A percentile compares a stretch with the other conserved stretches of the same genome.
phyloP scores from a whole-genome alignment of 2,329 filamentous ascomycete genomes.

The Diaporthe citriasiana region DNA sequence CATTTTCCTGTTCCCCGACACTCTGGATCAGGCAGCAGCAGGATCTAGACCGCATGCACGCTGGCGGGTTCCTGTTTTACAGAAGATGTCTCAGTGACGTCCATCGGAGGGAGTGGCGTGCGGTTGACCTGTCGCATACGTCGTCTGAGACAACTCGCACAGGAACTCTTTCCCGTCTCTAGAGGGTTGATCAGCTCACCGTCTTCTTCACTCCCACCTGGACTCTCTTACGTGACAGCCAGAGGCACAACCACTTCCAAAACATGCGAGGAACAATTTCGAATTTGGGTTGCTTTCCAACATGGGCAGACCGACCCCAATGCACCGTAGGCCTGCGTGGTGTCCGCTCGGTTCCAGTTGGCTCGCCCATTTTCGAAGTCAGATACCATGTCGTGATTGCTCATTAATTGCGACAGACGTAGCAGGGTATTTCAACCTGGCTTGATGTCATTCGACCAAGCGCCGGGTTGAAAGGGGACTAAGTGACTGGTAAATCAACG shows the following conservation, averaged over 20 bases:
- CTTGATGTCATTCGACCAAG: not conserved
- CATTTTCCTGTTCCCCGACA: slow-evolving; percentile 37
- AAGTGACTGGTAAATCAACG: not conserved
- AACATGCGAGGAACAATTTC: not conserved
- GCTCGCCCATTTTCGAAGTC: not conserved
- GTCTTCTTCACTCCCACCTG: not conserved
- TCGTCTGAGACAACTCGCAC: slow-evolving; percentile 25
- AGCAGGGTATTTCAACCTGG: slow-evolving; percentile 1
- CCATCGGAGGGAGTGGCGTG: slow-evolving; percentile 5
- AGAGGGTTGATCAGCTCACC: slow-evolving; percentile 9
- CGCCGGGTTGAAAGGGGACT: too few species aligned
- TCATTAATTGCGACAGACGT: not conserved
- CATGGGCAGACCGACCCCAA: not conserved
- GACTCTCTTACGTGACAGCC: not conserved
- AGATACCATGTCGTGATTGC: not conserved
- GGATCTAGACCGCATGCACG: slow-evolving; percentile 9
- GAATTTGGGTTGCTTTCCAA: not conserved
- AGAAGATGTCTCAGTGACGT: slow-evolving; percentile 35
- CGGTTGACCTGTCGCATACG: slow-evolving; percentile 23
- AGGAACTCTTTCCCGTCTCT: not conserved
- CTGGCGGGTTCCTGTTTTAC: slow-evolving; percentile 37
- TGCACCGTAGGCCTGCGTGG: slow-evolving; percentile 1
- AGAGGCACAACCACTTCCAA: not conserved
- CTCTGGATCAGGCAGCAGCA: slow-evolving; percentile 34
- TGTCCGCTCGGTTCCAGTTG: not conserved